These are phyloP conservation scores for Melastoma candidum DNA, from an alignment of 441 rosid species.

Conservation along the genomic window DNA sequence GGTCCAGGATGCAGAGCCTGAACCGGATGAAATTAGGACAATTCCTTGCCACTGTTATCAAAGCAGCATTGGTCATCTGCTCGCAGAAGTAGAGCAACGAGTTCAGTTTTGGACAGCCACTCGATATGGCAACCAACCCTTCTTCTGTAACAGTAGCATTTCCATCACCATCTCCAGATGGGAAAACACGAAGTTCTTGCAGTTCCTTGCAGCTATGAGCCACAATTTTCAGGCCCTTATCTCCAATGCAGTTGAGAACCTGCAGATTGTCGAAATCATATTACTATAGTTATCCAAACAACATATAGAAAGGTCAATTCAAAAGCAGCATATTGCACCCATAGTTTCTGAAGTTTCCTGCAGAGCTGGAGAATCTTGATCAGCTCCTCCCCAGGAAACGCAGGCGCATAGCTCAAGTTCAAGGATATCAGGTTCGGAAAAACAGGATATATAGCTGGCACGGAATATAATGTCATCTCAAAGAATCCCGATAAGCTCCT, in stretches of 20 bases:
- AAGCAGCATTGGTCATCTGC: constrained; percentile 94
- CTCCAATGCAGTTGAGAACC: constrained; percentile 88
- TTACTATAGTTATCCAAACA: background rate
- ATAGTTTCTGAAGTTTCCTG: constrained; percentile 62
- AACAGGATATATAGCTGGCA: constrained; percentile 50
- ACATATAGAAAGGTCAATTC: background rate
- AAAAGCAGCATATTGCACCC: constrained; percentile 40
- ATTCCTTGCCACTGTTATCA: constrained; percentile 70
- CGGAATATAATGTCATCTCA: constrained; percentile 56
- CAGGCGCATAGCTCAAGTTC: constrained; percentile 85
- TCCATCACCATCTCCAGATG: constrained; percentile 53
- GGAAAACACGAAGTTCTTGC: constrained; percentile 84
- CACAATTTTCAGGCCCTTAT: constrained; percentile 68
- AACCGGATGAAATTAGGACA: constrained; percentile 68
- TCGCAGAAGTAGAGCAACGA: constrained; percentile 85
- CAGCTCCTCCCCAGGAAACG: constrained; percentile 53
- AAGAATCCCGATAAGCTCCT: constrained; percentile 82
- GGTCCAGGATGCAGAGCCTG: constrained; percentile 77
- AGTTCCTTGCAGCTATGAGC: constrained; percentile 79
- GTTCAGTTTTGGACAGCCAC: constrained; percentile 78
- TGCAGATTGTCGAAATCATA: constrained; percentile 22
- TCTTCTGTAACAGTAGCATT: constrained; percentile 71
- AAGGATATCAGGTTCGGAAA: constrained; percentile 50
- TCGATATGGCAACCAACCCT: constrained; percentile 77
- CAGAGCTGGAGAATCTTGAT: constrained; percentile 54